These are phyloP conservation scores for Neonectria punicea DNA, from an alignment of 2,329 filamentous ascomycete species.

Conservation along the genomic window DNA sequence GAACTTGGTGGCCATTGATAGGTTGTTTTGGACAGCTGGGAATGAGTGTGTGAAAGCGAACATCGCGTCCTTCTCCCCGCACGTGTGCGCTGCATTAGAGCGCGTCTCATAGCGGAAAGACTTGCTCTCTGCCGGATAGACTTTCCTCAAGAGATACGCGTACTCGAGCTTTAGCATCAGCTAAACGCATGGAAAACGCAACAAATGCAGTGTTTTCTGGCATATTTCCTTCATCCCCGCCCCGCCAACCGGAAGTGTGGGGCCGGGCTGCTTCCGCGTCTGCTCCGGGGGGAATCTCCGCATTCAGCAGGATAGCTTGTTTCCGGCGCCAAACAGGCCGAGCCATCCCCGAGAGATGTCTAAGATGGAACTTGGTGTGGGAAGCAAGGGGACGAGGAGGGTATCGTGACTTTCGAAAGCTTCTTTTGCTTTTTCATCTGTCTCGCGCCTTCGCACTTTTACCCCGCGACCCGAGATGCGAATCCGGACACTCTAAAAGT, in stretches of 20 bases:
- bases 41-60: too few species aligned
- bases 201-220: background rate
- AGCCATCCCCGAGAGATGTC: background rate
- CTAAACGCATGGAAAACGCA: constrained; percentile 1
- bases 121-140: constrained; percentile 8
- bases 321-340: background rate
- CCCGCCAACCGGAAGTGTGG: constrained; percentile 7
- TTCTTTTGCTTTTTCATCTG: background rate
- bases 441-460: constrained; percentile 9
- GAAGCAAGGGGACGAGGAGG: background rate
- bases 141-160: background rate
- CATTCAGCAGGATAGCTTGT: background rate
- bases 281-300: background rate
- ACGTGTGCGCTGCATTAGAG: background rate
- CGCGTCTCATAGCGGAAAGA: background rate
- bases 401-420: background rate
- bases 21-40: too few species aligned
- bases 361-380: too few species aligned
- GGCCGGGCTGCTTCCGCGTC: background rate
- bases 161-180: background rate
- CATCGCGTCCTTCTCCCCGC: too few species aligned
- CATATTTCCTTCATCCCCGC: background rate
- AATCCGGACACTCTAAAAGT: constrained; percentile 14
- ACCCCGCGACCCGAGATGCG: constrained; percentile 12
- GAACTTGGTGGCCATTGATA: too few species aligned